Base-by-base conservation (phyloP, 768 basidiomycete genomes). In the Hericium rajendrae region DNA sequence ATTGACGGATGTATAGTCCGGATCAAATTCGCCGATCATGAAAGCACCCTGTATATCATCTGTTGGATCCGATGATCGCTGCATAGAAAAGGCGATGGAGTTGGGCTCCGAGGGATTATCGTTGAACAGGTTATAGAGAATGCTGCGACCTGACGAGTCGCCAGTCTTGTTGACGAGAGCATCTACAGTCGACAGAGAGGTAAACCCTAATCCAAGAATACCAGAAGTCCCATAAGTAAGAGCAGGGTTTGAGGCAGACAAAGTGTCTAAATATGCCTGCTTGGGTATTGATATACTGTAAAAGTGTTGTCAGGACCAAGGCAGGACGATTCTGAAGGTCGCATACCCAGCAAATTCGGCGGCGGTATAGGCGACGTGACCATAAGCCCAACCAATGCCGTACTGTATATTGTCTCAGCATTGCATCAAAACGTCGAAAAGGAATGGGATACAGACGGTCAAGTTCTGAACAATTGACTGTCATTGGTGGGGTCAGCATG, bases 301-400 rank as follows among this genome's bases (percentile, higher is more conserved):
- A 38, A 38, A 6, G 26, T 10, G 32, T 40, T 22, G 41, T 38
- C 20, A 38, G 11, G 26, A 38, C 9, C n/a, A 37, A 49, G 32
- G 13, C 48, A 37, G 28, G 37, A 18, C 18, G 54, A 57, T 32
- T 32, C 32, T 32, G 32, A 15, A 41, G 50, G 4, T 16, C 11
- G 69, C 76, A 62, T 66, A 91, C 87, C 83, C 83, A 18, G 91
- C 81, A 67, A 92, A 91, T 54, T 79, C 70, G 38, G 84, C 80
- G 2, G 79, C 66, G 20, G 84, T 82, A 67, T 79, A 85, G 3
- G 80, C 73, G 32, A 93, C 73, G 59, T 75, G 66, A 4, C 91
- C 91, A 51, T 71, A 73, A 2, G 86, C 88, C 82, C 85, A 91
- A 18, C 91, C 91, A 56, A 87, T 82, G 50, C 85, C 87, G 70